A percentile compares a stretch with the other conserved stretches of the same genome.
phyloP scores from a whole-genome alignment of 192 early-diverging fungal genomes.

The Umbelopsis sp. region DNA sequence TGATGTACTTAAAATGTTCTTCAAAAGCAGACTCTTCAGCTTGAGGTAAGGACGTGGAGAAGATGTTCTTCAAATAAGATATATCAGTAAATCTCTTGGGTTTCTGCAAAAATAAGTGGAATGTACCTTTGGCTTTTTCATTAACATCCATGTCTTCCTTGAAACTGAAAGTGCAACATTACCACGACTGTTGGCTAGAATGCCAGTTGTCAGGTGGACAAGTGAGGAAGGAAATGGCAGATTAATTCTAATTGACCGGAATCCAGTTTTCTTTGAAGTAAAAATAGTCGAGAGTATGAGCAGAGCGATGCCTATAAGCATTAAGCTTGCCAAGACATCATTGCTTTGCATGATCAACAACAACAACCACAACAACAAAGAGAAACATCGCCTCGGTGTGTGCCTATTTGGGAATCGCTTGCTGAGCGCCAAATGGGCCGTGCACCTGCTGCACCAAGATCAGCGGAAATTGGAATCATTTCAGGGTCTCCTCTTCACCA shows the following conservation, averaged over 20 bases:
- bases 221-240: background rate
- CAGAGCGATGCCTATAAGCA: background rate
- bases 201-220: background rate
- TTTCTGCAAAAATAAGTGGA: no score
- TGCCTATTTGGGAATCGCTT: background rate
- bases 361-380: conserved; percentile 4
- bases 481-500: background rate
- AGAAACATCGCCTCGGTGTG: background rate
- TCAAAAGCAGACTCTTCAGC: conserved; percentile 56
- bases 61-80: conserved; percentile 32
- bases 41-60: conserved; percentile 46
- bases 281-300: background rate
- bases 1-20: conserved; percentile 60
- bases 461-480: background rate
- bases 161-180: background rate
- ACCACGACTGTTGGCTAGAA: background rate
- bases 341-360: background rate
- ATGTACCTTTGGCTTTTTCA: background rate
- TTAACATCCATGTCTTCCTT: background rate
- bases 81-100: background rate
- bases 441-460: background rate
- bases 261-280: background rate
- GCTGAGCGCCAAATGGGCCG: background rate
- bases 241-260: no score
- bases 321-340: background rate